Conservation (phyloP, 1,284 basidiomycete species). For the Pterulicium gracile region DNA sequence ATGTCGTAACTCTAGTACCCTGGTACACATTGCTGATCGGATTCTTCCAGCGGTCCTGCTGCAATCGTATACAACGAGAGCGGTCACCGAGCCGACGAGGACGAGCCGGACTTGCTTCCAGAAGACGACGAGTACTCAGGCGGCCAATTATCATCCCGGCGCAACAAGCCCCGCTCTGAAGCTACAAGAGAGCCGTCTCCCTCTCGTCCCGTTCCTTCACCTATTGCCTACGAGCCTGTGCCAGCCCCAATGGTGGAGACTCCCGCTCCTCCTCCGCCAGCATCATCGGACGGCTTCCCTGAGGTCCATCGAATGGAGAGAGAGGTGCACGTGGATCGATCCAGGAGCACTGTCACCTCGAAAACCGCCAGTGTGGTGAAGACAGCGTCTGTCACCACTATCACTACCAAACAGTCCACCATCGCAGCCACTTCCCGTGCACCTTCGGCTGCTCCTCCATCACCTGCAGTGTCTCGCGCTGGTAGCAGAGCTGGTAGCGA, state of each 20-base stretch:
- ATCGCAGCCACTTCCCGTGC: background rate
- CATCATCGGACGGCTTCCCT: background rate
- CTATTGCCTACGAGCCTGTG: background rate
- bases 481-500: constrained; percentile 1
- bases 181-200: background rate
- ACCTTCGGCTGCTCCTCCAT: background rate
- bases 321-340: background rate
- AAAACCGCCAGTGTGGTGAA: no score
- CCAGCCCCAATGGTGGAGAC: background rate
- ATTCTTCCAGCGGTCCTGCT: constrained; percentile 50
- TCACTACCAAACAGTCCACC: background rate
- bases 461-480: background rate
- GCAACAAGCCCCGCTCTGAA: background rate
- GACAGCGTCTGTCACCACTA: no score
- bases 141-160: background rate
- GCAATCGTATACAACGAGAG: constrained; percentile 72
- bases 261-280: background rate
- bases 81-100: constrained; percentile 61
- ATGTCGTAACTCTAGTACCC: constrained; percentile 17
- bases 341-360: background rate
- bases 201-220: background rate
- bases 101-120: constrained; percentile 34
- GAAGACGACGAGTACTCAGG: constrained; percentile 1
- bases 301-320: background rate
- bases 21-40: constrained; percentile 2